Base-by-base conservation (phyloP, 1,284 basidiomycete genomes). In the Takashimella koratensis region DNA sequence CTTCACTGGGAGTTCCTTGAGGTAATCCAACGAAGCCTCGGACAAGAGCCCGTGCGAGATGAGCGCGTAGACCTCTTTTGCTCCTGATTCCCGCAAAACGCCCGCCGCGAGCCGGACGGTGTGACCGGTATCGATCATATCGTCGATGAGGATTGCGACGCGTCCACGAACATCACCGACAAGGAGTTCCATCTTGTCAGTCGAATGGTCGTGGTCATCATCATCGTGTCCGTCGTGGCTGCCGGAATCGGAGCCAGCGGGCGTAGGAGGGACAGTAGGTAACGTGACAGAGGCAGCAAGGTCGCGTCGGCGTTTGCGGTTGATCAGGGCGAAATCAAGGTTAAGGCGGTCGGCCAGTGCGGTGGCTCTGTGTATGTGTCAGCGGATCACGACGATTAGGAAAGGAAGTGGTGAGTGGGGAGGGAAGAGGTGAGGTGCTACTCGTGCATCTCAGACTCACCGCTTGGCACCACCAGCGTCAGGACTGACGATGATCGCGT, bases 381-480 rank as follows among this genome's bases (percentile, higher is more conserved):
- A n/a, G n/a, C n/a, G n/a, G n/a, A n/a, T n/a, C n/a, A n/a, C n/a
- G n/a, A n/a, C n/a, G n/a, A n/a, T n/a, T n/a, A n/a, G n/a, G n/a
- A n/a, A n/a, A n/a, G n/a, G n/a, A n/a, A n/a, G n/a, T n/a, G n/a
- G n/a, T n/a, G n/a, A n/a, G n/a, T n/a, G 1, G 62, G 21, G 39
- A 30, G 8, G 25, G 43, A 12, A 24, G 24, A 16, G 22, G 4
- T 58, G 23, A 3, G 47, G 21, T 23, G 43, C 23, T 40, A 47
- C 13, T 25, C 11, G 39, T 12, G 26, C 21, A 22, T 24, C n/a
- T 5, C 20, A 11, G 23, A 79, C 85, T 67, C 67, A 91, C 92
- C 94, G 84, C 79, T 98, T 98, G 30, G 96, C 94, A 69, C 95
- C 95, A 58, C 95, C 95, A 1, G 95, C 95, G 77, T 98, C 96